Percentiles rank a stretch among this genome's conserved stretches.
phyloP scores from a whole-genome alignment of 306 rosid genomes.

The Hylodesmum podocarpum region DNA sequence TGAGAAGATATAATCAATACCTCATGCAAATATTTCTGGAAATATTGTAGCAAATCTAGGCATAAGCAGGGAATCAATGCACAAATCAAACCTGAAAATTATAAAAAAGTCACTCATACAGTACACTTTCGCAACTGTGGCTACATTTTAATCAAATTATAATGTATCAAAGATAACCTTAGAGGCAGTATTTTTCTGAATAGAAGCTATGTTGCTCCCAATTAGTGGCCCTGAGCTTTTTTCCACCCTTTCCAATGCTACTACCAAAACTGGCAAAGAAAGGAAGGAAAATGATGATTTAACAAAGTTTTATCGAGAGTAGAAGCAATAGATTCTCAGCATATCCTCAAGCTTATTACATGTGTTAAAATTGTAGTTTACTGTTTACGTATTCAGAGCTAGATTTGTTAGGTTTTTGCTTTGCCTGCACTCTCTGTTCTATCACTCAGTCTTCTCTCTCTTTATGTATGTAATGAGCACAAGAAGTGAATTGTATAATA shows the following conservation, averaged over 20 bases:
- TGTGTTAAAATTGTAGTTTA: too few species aligned
- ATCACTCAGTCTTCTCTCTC: too few species aligned
- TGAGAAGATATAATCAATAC: conserved; percentile 43
- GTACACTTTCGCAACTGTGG: conserved; percentile 21
- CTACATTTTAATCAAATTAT: background rate
- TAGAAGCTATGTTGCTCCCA: conserved; percentile 89
- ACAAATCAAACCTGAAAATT: conserved; percentile 91
- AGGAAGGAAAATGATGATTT: conserved; percentile 30
- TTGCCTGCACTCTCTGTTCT: too few species aligned
- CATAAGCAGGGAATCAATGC: conserved; percentile 88
- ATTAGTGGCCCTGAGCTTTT: conserved; percentile 79
- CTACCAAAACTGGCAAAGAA: conserved; percentile 65
- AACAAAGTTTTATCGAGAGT: background rate
- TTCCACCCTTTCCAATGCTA: conserved; percentile 94
- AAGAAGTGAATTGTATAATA: too few species aligned
- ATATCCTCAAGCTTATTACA: conserved; percentile 16
- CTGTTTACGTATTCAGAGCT: too few species aligned
- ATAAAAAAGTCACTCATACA: conserved; percentile 2
- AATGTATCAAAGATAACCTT: conserved; percentile 55
- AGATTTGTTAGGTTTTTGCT: too few species aligned
- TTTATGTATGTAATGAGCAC: too few species aligned
- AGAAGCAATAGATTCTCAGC: background rate
- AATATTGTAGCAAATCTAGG: conserved; percentile 79
- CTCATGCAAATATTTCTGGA: conserved; percentile 85
- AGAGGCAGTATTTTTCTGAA: conserved; percentile 92